Evolutionary conservation across 371 early-diverging fungal genomes (phyloP), one percentile per base, ranked within the genome.

Genomic region (Blyttiomyces sp.): DNA sequence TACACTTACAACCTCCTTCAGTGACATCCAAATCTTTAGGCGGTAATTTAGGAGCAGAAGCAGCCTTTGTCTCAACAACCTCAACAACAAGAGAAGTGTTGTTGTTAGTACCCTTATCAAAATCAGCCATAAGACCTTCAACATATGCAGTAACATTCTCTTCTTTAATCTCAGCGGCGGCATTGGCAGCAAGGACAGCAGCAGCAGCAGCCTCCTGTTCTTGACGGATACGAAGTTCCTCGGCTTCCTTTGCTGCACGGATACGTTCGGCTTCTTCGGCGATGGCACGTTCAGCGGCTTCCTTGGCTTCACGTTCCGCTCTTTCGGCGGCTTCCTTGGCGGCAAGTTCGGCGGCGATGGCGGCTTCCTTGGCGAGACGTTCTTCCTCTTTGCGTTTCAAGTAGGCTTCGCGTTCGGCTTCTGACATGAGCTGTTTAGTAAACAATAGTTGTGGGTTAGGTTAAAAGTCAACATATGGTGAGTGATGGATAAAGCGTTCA

Each of bases 281-380:
- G 24, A 46, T 46, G 19, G 13, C 21, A 9, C 46, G 46, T 24
- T 46, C 46, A 16, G 9, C 46, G 24, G 46, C 46, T 43, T 68
- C 68, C n/a, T 57, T 57, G 5, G 58, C 68, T 49, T 49, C 43
- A 42, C 57, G 7, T 46, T 61, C 48, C 34, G 54, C 53, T 43
- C 39, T 30, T 27, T 61, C 46, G 6, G 61, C 43, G 48, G 54
- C 49, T 23, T 46, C 46, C 46, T 23, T 46, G 9, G 46, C 46
- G 19, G 24, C 9, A 23, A 16, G 46, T 24, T 46, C 13, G 48
- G 54, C 49, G 9, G 16, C 46, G 19, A 9, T 46, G 9, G 46
- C 46, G 48, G 54, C 49, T 23, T 46, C 46, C 46, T 23, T 46
- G 9, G 46, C 46, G 19, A 46, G 21, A 23, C 46, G 46, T 24